These are phyloP conservation scores for Ceratobasidium sp. DNA, from an alignment of 1,284 basidiomycete species.

Conservation along the genomic window DNA sequence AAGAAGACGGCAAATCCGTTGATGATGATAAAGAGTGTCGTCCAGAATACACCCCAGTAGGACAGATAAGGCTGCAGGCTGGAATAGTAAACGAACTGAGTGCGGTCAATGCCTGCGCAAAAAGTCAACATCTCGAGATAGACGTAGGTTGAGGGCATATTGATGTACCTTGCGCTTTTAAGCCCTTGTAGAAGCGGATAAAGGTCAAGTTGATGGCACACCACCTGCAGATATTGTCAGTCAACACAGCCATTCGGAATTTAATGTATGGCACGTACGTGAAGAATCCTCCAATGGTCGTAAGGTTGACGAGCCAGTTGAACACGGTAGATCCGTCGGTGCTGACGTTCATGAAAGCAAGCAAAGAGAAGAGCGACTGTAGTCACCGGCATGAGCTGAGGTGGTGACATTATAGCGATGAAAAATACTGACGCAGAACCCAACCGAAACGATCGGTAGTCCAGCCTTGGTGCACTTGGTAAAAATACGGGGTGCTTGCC, in stretches of 20 bases:
- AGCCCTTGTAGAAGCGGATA: conserved; percentile 55
- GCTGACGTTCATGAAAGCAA: conserved; percentile 61
- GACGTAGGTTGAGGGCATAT: not conserved
- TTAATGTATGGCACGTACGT: conserved; percentile 57
- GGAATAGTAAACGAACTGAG: conserved; percentile 62
- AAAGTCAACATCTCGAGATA: not conserved
- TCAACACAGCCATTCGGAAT: no score
- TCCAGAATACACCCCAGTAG: conserved; percentile 47
- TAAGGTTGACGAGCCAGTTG: conserved; percentile 65
- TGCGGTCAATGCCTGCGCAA: conserved; percentile 57
- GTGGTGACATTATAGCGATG: not conserved
- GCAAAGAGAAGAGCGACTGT: conserved; percentile 56
- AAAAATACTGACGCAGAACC: conserved; percentile 57
- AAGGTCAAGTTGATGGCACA: conserved; percentile 50
- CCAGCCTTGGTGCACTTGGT: conserved; percentile 74
- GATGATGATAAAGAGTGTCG: conserved; percentile 53
- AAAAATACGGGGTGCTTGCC: conserved; percentile 72
- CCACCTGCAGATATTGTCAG: not conserved
- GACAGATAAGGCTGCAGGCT: conserved; percentile 57
- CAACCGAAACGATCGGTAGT: conserved; percentile 70
- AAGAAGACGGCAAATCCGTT: conserved; percentile 69
- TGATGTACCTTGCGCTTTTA: conserved; percentile 48
- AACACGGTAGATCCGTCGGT: conserved; percentile 49
- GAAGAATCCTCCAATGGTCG: conserved; percentile 67
- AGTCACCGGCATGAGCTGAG: conserved; percentile 44